Conservation (phyloP, 306 rosid genomes). For the Medicago arabica region DNA sequence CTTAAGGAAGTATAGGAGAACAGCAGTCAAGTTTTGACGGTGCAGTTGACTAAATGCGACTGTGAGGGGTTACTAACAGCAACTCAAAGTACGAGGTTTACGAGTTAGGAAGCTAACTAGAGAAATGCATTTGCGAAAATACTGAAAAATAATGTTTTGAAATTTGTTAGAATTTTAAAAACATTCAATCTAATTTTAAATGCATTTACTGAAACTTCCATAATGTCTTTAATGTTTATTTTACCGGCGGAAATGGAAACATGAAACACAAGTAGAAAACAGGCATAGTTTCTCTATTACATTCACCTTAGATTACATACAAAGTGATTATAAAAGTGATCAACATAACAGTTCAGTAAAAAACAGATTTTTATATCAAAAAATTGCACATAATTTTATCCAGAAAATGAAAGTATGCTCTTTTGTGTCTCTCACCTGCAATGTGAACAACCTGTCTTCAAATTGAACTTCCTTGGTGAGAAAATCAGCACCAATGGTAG, state of each 20-base stretch:
- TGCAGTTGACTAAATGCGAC: background rate
- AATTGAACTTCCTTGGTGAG: slow-evolving; percentile 99
- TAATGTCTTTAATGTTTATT: background rate
- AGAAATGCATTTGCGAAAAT: background rate
- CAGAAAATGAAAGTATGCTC: background rate
- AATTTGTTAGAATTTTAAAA: background rate
- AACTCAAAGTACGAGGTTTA: background rate
- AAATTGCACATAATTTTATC: background rate
- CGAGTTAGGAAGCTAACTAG: background rate
- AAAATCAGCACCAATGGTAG: slow-evolving; percentile 98
- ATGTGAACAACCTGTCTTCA: slow-evolving; percentile 96
- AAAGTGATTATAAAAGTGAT: slow-evolving; percentile 23
- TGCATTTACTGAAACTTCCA: background rate
- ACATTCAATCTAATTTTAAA: background rate
- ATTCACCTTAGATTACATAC: background rate
- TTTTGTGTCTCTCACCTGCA: slow-evolving; percentile 70
- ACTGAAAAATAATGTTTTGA: background rate
- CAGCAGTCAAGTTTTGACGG: background rate
- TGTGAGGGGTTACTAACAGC: background rate
- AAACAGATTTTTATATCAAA: background rate
- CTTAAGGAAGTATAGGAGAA: background rate
- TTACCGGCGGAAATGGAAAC: background rate
- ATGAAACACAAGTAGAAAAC: background rate
- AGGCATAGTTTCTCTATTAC: background rate
- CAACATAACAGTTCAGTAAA: slow-evolving; percentile 6